Evolutionary conservation across 2,329 filamentous ascomycete species (phyloP), one percentile per base, ranked within the genome.

Genomic region (Fusarium napiforme): DNA sequence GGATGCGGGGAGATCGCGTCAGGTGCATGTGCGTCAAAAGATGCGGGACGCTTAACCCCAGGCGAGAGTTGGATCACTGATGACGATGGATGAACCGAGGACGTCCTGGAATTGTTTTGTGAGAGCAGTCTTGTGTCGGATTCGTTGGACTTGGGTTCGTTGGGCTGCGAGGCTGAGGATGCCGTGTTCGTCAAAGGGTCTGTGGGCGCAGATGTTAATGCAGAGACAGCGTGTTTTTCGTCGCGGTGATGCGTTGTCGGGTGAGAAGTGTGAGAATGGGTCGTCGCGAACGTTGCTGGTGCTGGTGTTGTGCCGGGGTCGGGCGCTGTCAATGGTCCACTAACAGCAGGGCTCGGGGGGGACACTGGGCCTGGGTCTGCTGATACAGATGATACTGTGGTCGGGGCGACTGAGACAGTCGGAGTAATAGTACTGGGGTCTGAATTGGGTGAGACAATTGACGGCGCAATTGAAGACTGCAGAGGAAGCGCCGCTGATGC

Each of bases 11-110:
- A 75, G 62, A 75, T 75, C 39, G 71, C 55, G 62, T 70, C 76
- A 74, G 77, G 71, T 45, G 80, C 75, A 68, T 73, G 69, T 60
- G 60, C 65, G 65, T 78, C 75, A 56, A 72, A 69, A 26, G 76
- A 78, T 61, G 75, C 75, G 73, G 76, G 72, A 69, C 77, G 75
- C 69, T 62, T 76, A 56, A 71, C 46, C 60, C 72, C 75, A 55
- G 75, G 58, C 47, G 75, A 74, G 64, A 71, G 69, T 49, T 77
- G 71, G 65, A 68, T 72, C 64, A 53, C 75, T 59, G 72, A 61
- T 60, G 77, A 67, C 52, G 80, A 72, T 64, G 79, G 74, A 73
- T 84, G 81, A 70, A 82, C 81, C 56, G 83, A 74, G 26, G 72
- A 71, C 12, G 72, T 61, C 82, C 67, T 81, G 56, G 82, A 80